Conservation (phyloP, 2,329 filamentous ascomycete species). For the Myotisia sp. region DNA sequence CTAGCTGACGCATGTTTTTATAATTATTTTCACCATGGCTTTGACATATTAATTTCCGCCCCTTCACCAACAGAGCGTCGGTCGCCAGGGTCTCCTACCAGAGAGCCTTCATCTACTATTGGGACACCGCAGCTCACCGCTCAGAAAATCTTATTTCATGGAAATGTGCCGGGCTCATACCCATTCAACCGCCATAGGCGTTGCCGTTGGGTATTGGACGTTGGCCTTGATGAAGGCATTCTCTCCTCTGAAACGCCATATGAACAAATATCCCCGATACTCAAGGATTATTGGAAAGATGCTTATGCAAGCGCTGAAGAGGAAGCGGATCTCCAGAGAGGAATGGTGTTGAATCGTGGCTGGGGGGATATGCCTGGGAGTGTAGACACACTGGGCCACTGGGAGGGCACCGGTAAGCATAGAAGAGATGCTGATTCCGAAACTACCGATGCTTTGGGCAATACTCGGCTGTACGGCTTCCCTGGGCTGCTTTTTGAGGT, state of each 20-base stretch:
- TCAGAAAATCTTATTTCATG: constrained; percentile 84
- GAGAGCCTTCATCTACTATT: constrained; percentile 14
- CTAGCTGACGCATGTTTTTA: constrained; percentile 58
- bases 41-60: constrained; percentile 81
- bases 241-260: constrained; percentile 68
- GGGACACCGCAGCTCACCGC: constrained; percentile 59
- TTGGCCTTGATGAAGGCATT: constrained; percentile 28
- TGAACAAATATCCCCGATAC: constrained; percentile 51
- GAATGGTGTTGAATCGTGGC: constrained; percentile 78
- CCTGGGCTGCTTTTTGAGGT: constrained; percentile 93
- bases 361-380: constrained; percentile 87
- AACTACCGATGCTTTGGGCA: constrained; percentile 43
- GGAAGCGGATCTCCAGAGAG: constrained; percentile 39
- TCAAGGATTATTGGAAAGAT: constrained; percentile 57
- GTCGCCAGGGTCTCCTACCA: constrained; percentile 39
- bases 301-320: constrained; percentile 45
- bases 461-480: constrained; percentile 83
- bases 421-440: constrained; percentile 31
- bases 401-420: constrained; percentile 52
- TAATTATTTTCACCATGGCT: constrained; percentile 93
- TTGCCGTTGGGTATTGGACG: constrained; percentile 66
- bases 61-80: constrained; percentile 50
- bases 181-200: constrained; percentile 90
- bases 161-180: constrained; percentile 89
- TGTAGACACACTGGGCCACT: constrained; percentile 69